Conservation (phyloP, 2,329 filamentous ascomycete genomes). For the Rhinocladiella mackenziei region DNA sequence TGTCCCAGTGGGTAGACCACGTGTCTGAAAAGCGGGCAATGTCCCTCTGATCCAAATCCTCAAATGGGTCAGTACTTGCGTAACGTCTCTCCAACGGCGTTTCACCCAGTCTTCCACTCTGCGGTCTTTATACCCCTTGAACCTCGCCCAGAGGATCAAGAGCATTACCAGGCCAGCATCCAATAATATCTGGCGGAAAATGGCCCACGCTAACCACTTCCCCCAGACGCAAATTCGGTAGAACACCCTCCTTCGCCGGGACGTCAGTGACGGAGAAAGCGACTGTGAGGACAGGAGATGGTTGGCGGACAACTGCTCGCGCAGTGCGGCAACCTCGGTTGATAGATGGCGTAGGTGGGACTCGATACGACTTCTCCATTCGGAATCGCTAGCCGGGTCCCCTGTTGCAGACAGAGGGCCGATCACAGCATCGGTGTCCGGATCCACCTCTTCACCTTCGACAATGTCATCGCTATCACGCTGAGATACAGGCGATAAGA, state of each 20-base stretch:
- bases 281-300: conserved; percentile 49
- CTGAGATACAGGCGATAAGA: conserved; percentile 79
- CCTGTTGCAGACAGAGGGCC: conserved; percentile 29
- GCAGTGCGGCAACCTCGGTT: conserved; percentile 82
- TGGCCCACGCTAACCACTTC: conserved; percentile 64
- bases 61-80: conserved; percentile 4
- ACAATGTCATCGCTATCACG: conserved; percentile 48
- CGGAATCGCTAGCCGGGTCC: conserved; percentile 3
- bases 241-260: conserved; percentile 45
- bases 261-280: conserved; percentile 32
- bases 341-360: conserved; percentile 82
- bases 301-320: conserved; percentile 81
- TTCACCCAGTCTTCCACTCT: conserved; percentile 37
- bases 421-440: conserved; percentile 27
- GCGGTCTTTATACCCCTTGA: conserved; percentile 38
- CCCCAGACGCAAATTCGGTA: conserved; percentile 66
- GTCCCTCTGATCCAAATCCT: conserved; percentile 12
- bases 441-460: conserved; percentile 35
- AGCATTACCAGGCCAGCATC: conserved; percentile 57
- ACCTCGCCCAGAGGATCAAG: conserved; percentile 40
- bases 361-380: conserved; percentile 58
- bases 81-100: conserved; percentile 21
- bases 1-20: no score
- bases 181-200: conserved; percentile 68
- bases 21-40: conserved; percentile 1